A percentile compares a stretch with the other conserved stretches of the same genome.
phyloP scores from a whole-genome alignment of 2,329 filamentous ascomycete genomes.

The Alternaria arborescens region DNA sequence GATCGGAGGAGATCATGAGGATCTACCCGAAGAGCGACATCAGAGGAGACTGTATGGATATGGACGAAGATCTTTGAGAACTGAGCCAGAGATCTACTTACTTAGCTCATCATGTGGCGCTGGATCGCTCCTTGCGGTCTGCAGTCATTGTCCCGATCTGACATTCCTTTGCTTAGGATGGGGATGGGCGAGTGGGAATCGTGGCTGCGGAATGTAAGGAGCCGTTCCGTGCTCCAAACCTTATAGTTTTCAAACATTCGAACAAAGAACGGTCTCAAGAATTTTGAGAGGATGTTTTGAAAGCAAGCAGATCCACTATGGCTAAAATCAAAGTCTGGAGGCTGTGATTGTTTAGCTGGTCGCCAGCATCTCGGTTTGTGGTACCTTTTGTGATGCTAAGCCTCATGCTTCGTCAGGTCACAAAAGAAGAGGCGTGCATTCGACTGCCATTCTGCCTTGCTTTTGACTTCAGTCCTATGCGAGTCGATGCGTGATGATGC shows the following conservation, averaged over 20 bases:
- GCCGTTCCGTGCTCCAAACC: neutral
- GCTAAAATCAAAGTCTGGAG: neutral
- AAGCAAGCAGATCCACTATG: neutral
- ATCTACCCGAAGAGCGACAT: neutral
- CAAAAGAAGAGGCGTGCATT: conserved; percentile 28
- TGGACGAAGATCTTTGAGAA: neutral
- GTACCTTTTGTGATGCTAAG: conserved; percentile 34
- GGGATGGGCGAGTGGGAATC: conserved; percentile 13
- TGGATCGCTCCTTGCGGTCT: conserved; percentile 44
- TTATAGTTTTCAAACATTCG: neutral
- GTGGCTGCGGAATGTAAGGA: conserved; percentile 6
- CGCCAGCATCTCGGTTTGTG: conserved; percentile 15
- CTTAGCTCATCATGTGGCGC: conserved; percentile 29
- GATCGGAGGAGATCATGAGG: neutral
- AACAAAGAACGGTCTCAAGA: neutral
- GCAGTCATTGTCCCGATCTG: conserved; percentile 32
- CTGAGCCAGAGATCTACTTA: conserved; percentile 27
- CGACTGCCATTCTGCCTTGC: conserved; percentile 25
- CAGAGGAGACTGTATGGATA: neutral
- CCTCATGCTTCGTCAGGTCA: conserved; percentile 46
- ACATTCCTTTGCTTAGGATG: conserved; percentile 36
- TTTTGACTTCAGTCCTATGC: conserved; percentile 26
- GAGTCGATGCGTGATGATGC: conserved; percentile 34
- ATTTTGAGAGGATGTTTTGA: neutral
- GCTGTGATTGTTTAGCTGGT: conserved; percentile 13